Evolutionary conservation across 1,284 basidiomycete genomes (phyloP).

Genomic region (Inonotus hispidus): DNA sequence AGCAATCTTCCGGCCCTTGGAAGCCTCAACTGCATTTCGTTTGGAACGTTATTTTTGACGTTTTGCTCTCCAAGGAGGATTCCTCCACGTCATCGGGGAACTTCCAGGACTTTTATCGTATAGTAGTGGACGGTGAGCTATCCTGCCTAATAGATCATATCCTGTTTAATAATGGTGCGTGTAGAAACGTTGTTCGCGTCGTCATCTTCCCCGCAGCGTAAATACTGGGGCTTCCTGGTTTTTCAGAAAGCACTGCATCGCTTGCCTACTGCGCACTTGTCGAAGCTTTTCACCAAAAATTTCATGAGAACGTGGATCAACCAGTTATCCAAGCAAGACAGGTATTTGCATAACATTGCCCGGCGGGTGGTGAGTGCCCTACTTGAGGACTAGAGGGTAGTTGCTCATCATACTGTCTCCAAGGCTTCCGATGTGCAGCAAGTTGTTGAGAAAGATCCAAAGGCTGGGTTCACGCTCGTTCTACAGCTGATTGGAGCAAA

Average conservation of each 20-base stretch:
- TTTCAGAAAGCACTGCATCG: conserved; percentile 78
- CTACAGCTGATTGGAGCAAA: conserved; percentile 83
- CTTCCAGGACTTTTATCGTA: conserved; percentile 87
- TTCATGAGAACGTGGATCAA: conserved; percentile 98
- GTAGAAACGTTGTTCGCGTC: conserved; percentile 84
- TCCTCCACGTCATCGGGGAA: conserved; percentile 43
- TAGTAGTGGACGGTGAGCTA: conserved; percentile 81
- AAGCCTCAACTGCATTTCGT: conserved; percentile 91
- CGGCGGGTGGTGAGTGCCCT: conserved; percentile 59
- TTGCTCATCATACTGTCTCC: conserved; percentile 1
- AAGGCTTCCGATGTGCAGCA: conserved; percentile 73
- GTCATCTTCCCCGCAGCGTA: conserved; percentile 82
- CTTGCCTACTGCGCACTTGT: conserved; percentile 61
- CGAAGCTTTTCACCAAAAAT: conserved; percentile 90
- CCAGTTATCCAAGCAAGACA: conserved; percentile 83
- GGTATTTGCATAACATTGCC: conserved; percentile 87
- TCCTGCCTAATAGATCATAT: background rate
- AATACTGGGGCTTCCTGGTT: conserved; percentile 95
- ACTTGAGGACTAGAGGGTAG: conserved; percentile 1
- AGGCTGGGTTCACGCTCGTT: conserved; percentile 81
- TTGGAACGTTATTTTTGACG: conserved; percentile 82
- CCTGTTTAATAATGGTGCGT: background rate
- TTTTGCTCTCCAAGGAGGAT: conserved; percentile 52
- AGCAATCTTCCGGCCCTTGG: conserved; percentile 62
- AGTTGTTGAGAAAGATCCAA: conserved; percentile 72